A percentile compares a stretch with the other conserved stretches of the same genome.
Conservation (phyloP, 768 basidiomycete species). For the Mycena floridula region DNA sequence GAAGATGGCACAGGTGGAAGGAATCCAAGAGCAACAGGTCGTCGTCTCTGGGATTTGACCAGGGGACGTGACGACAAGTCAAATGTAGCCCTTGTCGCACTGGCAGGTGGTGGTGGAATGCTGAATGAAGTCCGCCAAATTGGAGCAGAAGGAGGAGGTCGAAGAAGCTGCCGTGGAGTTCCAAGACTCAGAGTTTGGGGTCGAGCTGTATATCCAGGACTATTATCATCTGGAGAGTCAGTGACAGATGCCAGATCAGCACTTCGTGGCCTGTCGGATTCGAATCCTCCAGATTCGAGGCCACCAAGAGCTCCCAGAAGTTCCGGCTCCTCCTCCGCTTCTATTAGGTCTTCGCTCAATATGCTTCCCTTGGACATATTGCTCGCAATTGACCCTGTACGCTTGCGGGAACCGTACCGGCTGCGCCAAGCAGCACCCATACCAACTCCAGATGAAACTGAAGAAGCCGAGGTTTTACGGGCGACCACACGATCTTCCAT, state of each 20-base stretch:
- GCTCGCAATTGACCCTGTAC: conserved; percentile 72
- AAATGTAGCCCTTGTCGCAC: conserved; percentile 50
- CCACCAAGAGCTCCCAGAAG: conserved; percentile 64
- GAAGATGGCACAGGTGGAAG: conserved; percentile 73
- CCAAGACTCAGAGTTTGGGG: conserved; percentile 16
- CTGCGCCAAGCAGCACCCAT: conserved; percentile 63
- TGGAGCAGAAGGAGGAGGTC: conserved; percentile 48
- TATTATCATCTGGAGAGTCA: conserved; percentile 40
- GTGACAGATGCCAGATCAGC: conserved; percentile 23
- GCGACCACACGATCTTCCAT: conserved; percentile 75
- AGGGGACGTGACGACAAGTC: conserved; percentile 26
- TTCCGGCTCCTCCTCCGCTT: conserved; percentile 75
- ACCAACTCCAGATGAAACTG: conserved; percentile 55
- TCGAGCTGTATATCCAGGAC: too few species aligned
- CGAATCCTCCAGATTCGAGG: too few species aligned
- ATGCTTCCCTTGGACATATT: conserved; percentile 60
- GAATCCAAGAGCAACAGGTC: conserved; percentile 54
- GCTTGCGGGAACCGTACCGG: conserved; percentile 60
- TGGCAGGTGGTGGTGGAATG: conserved; percentile 41
- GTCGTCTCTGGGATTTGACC: conserved; percentile 43
- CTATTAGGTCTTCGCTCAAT: conserved; percentile 74
- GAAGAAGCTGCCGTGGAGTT: conserved; percentile 15
- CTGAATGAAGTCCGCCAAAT: conserved; percentile 54
- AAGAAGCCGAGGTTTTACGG: conserved; percentile 66
- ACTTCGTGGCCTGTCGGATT: conserved; percentile 25